Evolutionary conservation across 352 stramenopile genomes (phyloP).

Genomic region (Elongisporangium undulatum): DNA sequence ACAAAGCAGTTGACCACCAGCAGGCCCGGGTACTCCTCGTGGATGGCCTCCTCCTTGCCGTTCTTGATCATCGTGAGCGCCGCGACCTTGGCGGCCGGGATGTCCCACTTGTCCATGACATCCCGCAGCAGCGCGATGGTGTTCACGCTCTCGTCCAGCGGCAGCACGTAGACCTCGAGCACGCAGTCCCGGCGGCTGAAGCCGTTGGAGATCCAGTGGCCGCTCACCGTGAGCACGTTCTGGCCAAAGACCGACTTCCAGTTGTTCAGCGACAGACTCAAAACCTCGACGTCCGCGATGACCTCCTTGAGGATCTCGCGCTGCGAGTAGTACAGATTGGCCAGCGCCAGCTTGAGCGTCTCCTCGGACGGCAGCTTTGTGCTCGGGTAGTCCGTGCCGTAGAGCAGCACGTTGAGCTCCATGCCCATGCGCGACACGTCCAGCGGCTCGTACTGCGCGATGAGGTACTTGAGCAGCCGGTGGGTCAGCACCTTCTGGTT

Average conservation of each 20-base stretch:
- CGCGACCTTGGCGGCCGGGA: conserved; percentile 59
- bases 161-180: conserved; percentile 72
- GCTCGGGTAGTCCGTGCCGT: conserved; percentile 32
- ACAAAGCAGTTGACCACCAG: conserved; percentile 70
- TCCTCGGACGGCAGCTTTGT: conserved; percentile 59
- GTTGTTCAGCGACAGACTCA: conserved; percentile 76
- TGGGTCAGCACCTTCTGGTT: conserved; percentile 70
- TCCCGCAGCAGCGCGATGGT: conserved; percentile 72
- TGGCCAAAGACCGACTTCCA: conserved; percentile 78
- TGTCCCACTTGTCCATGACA: conserved; percentile 85
- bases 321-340: conserved; percentile 78
- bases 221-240: conserved; percentile 74
- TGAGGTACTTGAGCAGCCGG: conserved; percentile 67
- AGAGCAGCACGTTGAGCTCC: conserved; percentile 56
- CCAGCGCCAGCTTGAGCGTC: conserved; percentile 62
- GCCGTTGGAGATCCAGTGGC: conserved; percentile 72
- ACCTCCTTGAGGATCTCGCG: conserved; percentile 79
- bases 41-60: conserved; percentile 40
- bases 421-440: conserved; percentile 63
- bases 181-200: conserved; percentile 74
- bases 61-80: conserved; percentile 65
- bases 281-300: conserved; percentile 63
- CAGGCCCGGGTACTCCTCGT: conserved; percentile 62
- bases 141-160: conserved; percentile 71
- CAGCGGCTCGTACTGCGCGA: conserved; percentile 71